phyloP scores from a whole-genome alignment of 2,329 filamentous ascomycete genomes.

The Apiospora arundinis region DNA sequence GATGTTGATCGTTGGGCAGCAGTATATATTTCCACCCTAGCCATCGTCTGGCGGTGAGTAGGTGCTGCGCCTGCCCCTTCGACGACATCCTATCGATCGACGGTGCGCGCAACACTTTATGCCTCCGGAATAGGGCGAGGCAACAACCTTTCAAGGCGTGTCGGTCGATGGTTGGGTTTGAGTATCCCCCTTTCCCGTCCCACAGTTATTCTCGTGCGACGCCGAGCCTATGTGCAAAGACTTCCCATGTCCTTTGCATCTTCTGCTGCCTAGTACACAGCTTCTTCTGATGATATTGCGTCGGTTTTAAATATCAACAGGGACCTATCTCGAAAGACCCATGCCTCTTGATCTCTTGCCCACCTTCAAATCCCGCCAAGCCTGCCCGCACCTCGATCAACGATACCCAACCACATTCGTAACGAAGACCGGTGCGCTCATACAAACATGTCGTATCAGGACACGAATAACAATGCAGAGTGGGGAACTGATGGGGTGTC shows the following conservation, averaged over 20 bases:
- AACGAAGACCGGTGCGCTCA: background rate
- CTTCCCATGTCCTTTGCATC: background rate
- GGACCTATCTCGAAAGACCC: background rate
- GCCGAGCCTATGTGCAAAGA: background rate
- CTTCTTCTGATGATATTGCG: background rate
- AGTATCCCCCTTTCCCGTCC: background rate
- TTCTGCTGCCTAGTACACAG: background rate
- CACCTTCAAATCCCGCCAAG: background rate
- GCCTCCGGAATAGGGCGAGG: background rate
- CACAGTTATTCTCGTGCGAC: background rate
- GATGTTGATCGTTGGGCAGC: background rate
- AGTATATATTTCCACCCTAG: background rate
- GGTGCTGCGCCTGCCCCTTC: background rate
- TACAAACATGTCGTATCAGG: background rate
- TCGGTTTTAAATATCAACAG: background rate
- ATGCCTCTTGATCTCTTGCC: background rate
- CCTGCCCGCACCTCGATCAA: background rate
- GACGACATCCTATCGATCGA: background rate
- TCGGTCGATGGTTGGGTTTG: background rate
- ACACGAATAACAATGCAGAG: background rate
- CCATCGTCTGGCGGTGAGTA: background rate
- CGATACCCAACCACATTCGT: background rate
- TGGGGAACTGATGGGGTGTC: background rate
- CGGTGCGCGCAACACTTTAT: background rate
- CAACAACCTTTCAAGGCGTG: background rate